Conservation (phyloP, 257 asterid species). For the Linderniella brevidens region DNA sequence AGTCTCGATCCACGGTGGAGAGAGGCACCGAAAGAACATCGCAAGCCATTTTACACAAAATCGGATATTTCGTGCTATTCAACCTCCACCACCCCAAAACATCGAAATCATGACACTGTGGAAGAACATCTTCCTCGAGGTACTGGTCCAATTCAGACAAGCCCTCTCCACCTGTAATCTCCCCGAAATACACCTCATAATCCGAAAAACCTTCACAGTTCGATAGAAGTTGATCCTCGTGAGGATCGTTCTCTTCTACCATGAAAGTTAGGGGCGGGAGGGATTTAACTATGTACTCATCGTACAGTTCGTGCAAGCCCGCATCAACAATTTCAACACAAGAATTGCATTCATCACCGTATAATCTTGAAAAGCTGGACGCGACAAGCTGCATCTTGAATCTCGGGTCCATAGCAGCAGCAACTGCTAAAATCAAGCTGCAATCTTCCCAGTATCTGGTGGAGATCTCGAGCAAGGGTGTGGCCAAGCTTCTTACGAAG, state of each 20-base stretch:
- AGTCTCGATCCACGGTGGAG: constrained; percentile 33
- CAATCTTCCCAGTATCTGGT: constrained; percentile 28
- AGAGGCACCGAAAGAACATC: constrained; percentile 68
- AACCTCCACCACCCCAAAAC: constrained; percentile 81
- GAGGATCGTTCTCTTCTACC: constrained; percentile 18
- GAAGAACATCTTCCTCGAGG: constrained; percentile 41
- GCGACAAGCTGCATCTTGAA: constrained; percentile 48
- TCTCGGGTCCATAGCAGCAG: constrained; percentile 68
- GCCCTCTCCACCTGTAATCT: constrained; percentile 25
- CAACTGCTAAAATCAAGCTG: constrained; percentile 34
- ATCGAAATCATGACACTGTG: constrained; percentile 60
- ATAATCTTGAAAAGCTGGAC: constrained; percentile 33
- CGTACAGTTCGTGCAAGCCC: constrained; percentile 34
- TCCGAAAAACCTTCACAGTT: constrained; percentile 28
- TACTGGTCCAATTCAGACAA: constrained; percentile 56
- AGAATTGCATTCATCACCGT: constrained; percentile 23
- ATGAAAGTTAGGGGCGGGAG: constrained; percentile 18
- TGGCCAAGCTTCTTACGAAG: constrained; percentile 22
- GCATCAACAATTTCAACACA: constrained; percentile 32
- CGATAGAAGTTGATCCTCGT: constrained; percentile 14
- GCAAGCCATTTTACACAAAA: constrained; percentile 51
- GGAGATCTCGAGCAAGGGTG: constrained; percentile 29
- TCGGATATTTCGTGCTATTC: constrained; percentile 38
- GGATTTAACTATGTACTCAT: constrained; percentile 24
- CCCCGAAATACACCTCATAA: constrained; percentile 38